Evolutionary conservation across 192 early-diverging fungal species (phyloP).

Genomic region (Backusella morwellensis): DNA sequence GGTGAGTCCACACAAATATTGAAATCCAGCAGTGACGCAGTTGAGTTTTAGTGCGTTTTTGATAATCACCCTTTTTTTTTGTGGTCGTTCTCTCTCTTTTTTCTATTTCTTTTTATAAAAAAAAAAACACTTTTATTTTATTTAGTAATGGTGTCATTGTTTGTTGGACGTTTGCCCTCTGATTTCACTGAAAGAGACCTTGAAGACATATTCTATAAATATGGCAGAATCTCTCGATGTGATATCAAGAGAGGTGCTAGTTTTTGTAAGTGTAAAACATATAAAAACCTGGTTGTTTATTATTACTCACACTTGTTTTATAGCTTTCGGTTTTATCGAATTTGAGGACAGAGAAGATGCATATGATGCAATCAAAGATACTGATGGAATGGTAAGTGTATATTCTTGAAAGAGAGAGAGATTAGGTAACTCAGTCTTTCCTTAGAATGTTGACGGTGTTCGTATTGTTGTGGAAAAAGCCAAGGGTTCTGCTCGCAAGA

Average conservation of each 20-base stretch:
- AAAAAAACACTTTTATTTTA: neutral
- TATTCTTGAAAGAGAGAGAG: neutral
- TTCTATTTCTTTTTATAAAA: neutral
- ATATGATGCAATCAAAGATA: constrained; percentile 34
- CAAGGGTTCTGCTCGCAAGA: constrained; percentile 13
- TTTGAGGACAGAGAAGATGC: constrained; percentile 48
- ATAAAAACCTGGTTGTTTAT: neutral
- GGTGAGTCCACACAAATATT: neutral
- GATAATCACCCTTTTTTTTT: neutral
- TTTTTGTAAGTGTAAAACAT: constrained; percentile 8
- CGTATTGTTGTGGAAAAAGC: constrained; percentile 29
- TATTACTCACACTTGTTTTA: neutral
- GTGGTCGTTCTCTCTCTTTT: neutral
- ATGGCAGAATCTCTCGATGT: constrained; percentile 41
- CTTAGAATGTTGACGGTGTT: constrained; percentile 16
- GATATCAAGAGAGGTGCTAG: constrained; percentile 19
- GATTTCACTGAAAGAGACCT: constrained; percentile 29
- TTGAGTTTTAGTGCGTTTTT: neutral
- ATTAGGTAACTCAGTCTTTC: too few species aligned
- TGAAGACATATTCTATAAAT: constrained; percentile 52
- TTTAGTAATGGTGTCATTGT: constrained; percentile 11
- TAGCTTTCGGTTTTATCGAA: constrained; percentile 53
- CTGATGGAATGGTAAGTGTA: constrained; percentile 24
- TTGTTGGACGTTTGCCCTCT: constrained; percentile 24
- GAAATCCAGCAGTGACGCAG: neutral